A percentile compares a stretch with the other conserved stretches of the same genome.
These are phyloP conservation scores for Juglanconis juglandina DNA, from an alignment of 2,329 filamentous ascomycete genomes.

Conservation along the genomic window DNA sequence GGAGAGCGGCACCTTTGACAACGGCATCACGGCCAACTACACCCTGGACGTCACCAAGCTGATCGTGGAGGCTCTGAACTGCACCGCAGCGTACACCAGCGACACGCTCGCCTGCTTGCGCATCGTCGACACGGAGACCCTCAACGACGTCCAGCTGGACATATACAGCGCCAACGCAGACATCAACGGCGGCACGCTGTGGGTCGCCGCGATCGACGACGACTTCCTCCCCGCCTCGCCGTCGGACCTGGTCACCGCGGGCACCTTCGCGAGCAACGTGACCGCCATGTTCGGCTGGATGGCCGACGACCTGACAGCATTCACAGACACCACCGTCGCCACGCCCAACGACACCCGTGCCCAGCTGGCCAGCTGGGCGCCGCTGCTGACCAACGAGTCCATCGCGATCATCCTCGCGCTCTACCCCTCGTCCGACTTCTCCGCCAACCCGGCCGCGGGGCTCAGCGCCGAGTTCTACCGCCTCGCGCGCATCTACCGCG, in stretches of 20 bases:
- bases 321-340: slow-evolving; percentile 37
- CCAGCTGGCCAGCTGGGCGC: slow-evolving; percentile 39
- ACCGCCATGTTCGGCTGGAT: slow-evolving; percentile 42
- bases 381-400: slow-evolving; percentile 30
- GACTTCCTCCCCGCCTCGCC: slow-evolving; percentile 46
- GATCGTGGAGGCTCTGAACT: slow-evolving; percentile 40
- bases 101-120: slow-evolving; percentile 47
- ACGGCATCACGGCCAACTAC: slow-evolving; percentile 46
- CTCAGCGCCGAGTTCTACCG: slow-evolving; percentile 48
- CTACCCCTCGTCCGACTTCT: slow-evolving; percentile 49
- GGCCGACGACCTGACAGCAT: slow-evolving; percentile 41
- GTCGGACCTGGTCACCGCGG: slow-evolving; percentile 36
- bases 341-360: slow-evolving; percentile 36
- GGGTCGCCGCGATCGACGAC: slow-evolving; percentile 46
- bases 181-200: slow-evolving; percentile 50
- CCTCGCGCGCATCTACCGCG: slow-evolving; percentile 45
- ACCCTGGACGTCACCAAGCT: slow-evolving; percentile 43
- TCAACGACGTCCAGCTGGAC: slow-evolving; percentile 41
- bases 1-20: slow-evolving; percentile 48
- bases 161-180: slow-evolving; percentile 38
- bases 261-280: slow-evolving; percentile 37
- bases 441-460: slow-evolving; percentile 32
- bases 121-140: slow-evolving; percentile 35
- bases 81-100: slow-evolving; percentile 32
- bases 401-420: slow-evolving; percentile 41